Evolutionary conservation across 139 green algal species (phyloP).

Genomic region (Chlamydomonas schloesseri): DNA sequence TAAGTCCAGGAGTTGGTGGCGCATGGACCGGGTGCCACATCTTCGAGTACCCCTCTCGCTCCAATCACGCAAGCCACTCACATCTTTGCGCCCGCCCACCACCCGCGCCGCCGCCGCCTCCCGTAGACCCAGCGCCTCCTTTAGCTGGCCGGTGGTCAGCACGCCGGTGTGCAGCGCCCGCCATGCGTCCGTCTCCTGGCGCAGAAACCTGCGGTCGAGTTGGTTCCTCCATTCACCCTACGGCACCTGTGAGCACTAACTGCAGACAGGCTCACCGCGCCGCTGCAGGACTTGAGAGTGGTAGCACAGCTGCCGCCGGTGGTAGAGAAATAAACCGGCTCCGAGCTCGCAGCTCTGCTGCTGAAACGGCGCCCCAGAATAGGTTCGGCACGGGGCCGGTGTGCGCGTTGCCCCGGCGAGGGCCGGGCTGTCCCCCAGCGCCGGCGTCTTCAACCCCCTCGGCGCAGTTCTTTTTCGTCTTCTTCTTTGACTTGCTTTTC

Average conservation of each 20-base stretch:
- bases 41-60: no score
- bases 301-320: neutral
- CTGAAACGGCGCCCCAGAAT: slow-evolving; percentile 12
- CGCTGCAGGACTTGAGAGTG: neutral
- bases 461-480: neutral
- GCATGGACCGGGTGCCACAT: no score
- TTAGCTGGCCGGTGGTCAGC: slow-evolving; percentile 27
- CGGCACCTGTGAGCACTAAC: no score
- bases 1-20: no score
- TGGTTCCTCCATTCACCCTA: no score
- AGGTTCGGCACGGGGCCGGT: slow-evolving; percentile 7
- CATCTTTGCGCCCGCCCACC: slow-evolving; percentile 14
- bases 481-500: slow-evolving; percentile 2
- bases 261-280: neutral
- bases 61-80: no score
- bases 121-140: slow-evolving; percentile 36
- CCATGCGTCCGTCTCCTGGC: slow-evolving; percentile 11
- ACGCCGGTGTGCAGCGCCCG: slow-evolving; percentile 13
- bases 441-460: no score
- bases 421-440: no score
- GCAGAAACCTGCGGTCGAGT: neutral
- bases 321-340: slow-evolving; percentile 9
- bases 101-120: slow-evolving; percentile 16
- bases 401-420: no score
- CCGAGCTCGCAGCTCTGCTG: neutral